Evolutionary conservation across 2,329 filamentous ascomycete species (phyloP).

Genomic region (Epichloe brachyelytri): DNA sequence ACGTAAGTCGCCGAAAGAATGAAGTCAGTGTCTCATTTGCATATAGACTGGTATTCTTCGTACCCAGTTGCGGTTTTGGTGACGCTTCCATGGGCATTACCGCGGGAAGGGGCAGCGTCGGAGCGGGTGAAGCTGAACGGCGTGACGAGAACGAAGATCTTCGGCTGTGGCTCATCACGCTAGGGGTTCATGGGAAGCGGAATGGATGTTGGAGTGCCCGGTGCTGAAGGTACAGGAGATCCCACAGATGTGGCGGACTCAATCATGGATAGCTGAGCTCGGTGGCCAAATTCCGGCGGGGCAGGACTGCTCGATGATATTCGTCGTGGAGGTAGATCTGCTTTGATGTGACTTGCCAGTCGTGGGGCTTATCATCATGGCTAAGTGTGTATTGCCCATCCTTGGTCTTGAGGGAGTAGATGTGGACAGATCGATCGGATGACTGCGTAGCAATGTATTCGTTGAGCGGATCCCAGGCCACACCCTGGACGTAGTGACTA

Average conservation of each 20-base stretch:
- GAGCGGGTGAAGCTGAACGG: slow-evolving; percentile 83
- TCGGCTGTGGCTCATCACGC: slow-evolving; percentile 76
- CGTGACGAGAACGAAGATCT: slow-evolving; percentile 87
- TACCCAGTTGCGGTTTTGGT: slow-evolving; percentile 60
- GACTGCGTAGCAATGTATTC: slow-evolving; percentile 98
- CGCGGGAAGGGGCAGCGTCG: slow-evolving; percentile 83
- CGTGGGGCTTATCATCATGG: slow-evolving; percentile 59
- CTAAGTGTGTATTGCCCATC: slow-evolving; percentile 83
- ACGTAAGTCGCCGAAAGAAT: slow-evolving; percentile 87
- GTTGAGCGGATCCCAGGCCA: slow-evolving; percentile 95
- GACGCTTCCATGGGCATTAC: slow-evolving; percentile 90
- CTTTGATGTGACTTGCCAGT: slow-evolving; percentile 63
- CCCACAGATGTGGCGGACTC: slow-evolving; percentile 46
- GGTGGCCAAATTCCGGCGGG: slow-evolving; percentile 64
- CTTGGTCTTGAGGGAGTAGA: slow-evolving; percentile 92
- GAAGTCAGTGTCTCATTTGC: slow-evolving; percentile 95
- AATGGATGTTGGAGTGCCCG: slow-evolving; percentile 82
- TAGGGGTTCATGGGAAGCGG: slow-evolving; percentile 92
- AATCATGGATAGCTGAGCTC: slow-evolving; percentile 47
- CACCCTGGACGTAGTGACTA: slow-evolving; percentile 95
- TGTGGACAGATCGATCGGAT: slow-evolving; percentile 93
- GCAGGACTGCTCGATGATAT: slow-evolving; percentile 89
- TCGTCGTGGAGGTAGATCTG: slow-evolving; percentile 82
- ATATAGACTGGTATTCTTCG: slow-evolving; percentile 82
- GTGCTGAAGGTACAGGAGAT: slow-evolving; percentile 81